phyloP scores from a whole-genome alignment of 805 yeast genomes.

The Yarrowia osloensis region DNA sequence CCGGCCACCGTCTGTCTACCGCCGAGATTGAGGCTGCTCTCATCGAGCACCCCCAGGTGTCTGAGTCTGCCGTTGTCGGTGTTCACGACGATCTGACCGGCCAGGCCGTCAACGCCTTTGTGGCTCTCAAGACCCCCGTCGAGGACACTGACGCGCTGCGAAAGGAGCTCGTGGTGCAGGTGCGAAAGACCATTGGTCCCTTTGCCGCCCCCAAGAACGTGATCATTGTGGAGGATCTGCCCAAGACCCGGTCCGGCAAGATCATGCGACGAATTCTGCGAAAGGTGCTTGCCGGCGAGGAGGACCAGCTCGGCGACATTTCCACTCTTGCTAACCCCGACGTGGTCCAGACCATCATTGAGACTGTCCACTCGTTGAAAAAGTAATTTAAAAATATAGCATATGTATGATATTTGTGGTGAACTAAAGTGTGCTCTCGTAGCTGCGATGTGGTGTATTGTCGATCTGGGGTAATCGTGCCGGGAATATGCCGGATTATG shows the following conservation, averaged over 20 bases:
- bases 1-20: slow-evolving; percentile 97
- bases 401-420: neutral
- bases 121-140: slow-evolving; percentile 66
- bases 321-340: slow-evolving; percentile 87
- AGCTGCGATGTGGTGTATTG: neutral
- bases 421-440: too few species aligned
- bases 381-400: slow-evolving; percentile 35
- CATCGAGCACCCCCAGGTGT: slow-evolving; percentile 73
- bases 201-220: slow-evolving; percentile 95
- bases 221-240: slow-evolving; percentile 83
- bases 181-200: slow-evolving; percentile 86
- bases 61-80: slow-evolving; percentile 97
- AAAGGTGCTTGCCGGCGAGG: slow-evolving; percentile 89
- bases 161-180: slow-evolving; percentile 79
- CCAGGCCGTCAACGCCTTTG: slow-evolving; percentile 95
- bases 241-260: slow-evolving; percentile 98
- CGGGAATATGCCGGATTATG: neutral
- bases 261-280: slow-evolving; percentile 97
- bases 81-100: slow-evolving; percentile 94
- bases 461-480: slow-evolving; percentile 3
- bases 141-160: slow-evolving; percentile 48
- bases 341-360: slow-evolving; percentile 74
- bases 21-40: slow-evolving; percentile 96
- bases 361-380: slow-evolving; percentile 51
- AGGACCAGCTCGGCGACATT: slow-evolving; percentile 84